Conservation (phyloP, 2,329 filamentous ascomycete genomes). For the Leptographium wingfieldii region DNA sequence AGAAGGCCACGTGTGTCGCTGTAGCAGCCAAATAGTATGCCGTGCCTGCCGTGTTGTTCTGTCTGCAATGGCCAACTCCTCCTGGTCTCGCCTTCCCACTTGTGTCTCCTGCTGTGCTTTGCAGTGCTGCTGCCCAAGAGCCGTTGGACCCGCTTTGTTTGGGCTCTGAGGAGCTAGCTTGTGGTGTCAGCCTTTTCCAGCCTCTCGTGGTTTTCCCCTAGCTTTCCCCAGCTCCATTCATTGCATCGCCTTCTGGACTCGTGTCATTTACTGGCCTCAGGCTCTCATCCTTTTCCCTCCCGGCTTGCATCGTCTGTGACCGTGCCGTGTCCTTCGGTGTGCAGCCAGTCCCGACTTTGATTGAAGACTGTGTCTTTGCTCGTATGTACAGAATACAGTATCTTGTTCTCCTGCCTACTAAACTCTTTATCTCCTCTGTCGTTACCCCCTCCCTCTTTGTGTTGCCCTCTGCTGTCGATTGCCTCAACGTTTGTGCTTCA, state of each 20-base stretch:
- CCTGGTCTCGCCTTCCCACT: no score
- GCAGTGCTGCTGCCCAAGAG: background rate
- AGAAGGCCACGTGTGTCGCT: background rate
- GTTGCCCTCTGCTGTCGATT: background rate
- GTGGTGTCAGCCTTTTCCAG: background rate
- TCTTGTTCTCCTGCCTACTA: background rate
- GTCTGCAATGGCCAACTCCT: background rate
- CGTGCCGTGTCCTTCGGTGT: background rate
- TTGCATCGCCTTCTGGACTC: background rate
- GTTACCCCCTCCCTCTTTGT: background rate
- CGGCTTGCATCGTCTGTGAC: background rate
- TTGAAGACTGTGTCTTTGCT: background rate
- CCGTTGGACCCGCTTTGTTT: background rate
- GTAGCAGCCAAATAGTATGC: no score
- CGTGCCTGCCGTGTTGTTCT: background rate
- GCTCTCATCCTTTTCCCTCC: background rate
- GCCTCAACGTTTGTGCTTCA: background rate
- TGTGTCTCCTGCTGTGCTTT: background rate
- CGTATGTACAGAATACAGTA: background rate
- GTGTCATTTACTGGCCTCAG: no score
- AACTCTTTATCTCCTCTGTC: background rate
- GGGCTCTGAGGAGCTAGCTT: background rate
- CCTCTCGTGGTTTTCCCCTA: background rate
- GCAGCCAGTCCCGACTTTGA: background rate
- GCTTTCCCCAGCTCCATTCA: background rate